These are phyloP conservation scores for Barnettozyma populi DNA, from an alignment of 805 yeast genomes.

Conservation along the genomic window DNA sequence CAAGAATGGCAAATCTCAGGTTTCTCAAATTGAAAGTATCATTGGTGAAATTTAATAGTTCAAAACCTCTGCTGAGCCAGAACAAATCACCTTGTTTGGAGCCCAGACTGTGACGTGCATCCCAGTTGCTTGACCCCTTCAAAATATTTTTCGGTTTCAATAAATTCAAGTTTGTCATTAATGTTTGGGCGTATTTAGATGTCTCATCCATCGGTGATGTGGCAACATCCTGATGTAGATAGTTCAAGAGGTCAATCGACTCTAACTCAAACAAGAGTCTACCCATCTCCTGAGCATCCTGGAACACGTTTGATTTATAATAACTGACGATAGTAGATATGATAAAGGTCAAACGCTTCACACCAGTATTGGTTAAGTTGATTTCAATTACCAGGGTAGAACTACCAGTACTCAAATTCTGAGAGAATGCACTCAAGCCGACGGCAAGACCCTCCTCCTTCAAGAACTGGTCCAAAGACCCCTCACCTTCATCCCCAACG, in stretches of 20 bases:
- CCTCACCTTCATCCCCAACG: conserved; percentile 56
- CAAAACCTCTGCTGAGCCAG: conserved; percentile 39
- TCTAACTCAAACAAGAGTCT: conserved; percentile 42
- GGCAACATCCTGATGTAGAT: conserved; percentile 34
- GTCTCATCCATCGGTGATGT: conserved; percentile 44
- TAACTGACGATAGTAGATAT: conserved; percentile 29
- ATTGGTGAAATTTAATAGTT: conserved; percentile 31
- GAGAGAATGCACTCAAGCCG: conserved; percentile 37
- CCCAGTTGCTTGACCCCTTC: conserved; percentile 34
- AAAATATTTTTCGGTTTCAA: conserved; percentile 36
- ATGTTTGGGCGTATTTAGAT: conserved; percentile 31
- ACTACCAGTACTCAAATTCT: conserved; percentile 32
- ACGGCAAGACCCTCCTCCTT: conserved; percentile 31
- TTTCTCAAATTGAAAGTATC: conserved; percentile 27
- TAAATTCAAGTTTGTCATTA: conserved; percentile 33
- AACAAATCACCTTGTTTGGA: conserved; percentile 28
- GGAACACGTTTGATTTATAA: conserved; percentile 16
- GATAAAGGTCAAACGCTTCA: conserved; percentile 30
- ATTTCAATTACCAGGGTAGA: conserved; percentile 45
- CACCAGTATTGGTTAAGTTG: conserved; percentile 42
- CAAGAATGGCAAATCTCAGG: conserved; percentile 31
- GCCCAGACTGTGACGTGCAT: conserved; percentile 20
- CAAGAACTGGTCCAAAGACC: conserved; percentile 42
- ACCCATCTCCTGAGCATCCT: conserved; percentile 27
- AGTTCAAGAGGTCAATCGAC: conserved; percentile 41